phyloP scores from a whole-genome alignment of 306 rosid species.

The Astragalus membranaceus region DNA sequence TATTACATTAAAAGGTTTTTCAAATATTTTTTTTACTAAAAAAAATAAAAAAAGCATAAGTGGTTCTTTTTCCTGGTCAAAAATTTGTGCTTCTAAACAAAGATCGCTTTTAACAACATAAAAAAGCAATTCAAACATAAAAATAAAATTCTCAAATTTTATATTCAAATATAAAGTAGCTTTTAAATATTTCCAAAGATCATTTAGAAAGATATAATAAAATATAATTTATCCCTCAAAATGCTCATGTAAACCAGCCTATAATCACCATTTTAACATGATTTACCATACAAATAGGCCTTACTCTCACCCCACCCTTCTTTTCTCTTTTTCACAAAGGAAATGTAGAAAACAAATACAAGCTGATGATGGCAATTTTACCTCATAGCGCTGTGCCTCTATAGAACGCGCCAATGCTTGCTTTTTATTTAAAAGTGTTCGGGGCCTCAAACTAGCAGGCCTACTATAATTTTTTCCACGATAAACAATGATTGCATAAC shows the following conservation, averaged over 20 bases:
- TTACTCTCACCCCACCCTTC: not conserved
- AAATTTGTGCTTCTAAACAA: slow-evolving; percentile 1
- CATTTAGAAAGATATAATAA: not conserved
- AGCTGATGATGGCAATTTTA: slow-evolving; percentile 25
- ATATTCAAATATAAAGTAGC: not conserved
- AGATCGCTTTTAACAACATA: not conserved
- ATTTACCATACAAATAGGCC: not conserved
- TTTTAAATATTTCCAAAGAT: not conserved
- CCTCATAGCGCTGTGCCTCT: slow-evolving; percentile 87
- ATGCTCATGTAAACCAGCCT: not conserved
- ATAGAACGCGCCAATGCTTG: slow-evolving; percentile 68
- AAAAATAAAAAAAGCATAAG: not conserved
- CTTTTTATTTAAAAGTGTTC: slow-evolving; percentile 61
- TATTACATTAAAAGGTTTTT: not conserved
- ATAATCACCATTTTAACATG: slow-evolving; percentile 1
- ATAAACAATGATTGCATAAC: slow-evolving; percentile 74
- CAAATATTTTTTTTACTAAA: too few relatives aligned
- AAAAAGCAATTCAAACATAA: not conserved
- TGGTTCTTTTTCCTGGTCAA: not conserved
- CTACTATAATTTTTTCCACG: slow-evolving; percentile 90
- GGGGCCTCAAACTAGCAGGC: slow-evolving; percentile 81
- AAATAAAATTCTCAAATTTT: not conserved
- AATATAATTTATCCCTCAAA: not conserved
- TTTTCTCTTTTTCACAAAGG: not conserved
- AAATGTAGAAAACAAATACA: not conserved